These are phyloP conservation scores for Fusarium xyrophilum DNA, from an alignment of 2,329 filamentous ascomycete species.

Conservation along the genomic window DNA sequence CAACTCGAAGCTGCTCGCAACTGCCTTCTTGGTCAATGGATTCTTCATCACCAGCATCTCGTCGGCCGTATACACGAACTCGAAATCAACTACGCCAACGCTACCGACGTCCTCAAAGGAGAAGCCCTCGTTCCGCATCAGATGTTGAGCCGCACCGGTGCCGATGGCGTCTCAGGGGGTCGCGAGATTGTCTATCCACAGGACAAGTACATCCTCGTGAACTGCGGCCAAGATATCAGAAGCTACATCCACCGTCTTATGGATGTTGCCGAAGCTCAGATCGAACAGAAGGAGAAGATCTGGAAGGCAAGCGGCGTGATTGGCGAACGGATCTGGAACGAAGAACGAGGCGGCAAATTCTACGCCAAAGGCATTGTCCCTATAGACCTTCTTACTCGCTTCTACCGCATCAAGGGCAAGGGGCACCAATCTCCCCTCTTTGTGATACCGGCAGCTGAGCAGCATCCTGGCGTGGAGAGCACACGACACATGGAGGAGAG, in stretches of 20 bases:
- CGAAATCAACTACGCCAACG: conserved; percentile 59
- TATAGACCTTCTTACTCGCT: conserved; percentile 59
- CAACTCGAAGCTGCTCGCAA: conserved; percentile 55
- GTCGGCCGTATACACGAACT: conserved; percentile 63
- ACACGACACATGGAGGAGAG: conserved; percentile 55
- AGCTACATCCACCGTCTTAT: conserved; percentile 55
- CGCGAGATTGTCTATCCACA: conserved; percentile 62
- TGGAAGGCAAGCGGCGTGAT: conserved; percentile 50
- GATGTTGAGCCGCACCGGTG: conserved; percentile 60
- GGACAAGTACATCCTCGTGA: conserved; percentile 62
- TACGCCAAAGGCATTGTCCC: conserved; percentile 55
- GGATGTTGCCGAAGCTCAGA: conserved; percentile 54
- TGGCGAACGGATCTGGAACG: conserved; percentile 49
- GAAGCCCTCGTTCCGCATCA: conserved; percentile 60
- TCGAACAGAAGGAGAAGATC: conserved; percentile 45
- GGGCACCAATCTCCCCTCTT: conserved; percentile 57
- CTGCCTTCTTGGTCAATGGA: conserved; percentile 64
- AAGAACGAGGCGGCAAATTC: conserved; percentile 40
- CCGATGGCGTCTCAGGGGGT: conserved; percentile 56
- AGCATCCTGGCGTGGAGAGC: conserved; percentile 53
- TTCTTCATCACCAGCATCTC: conserved; percentile 61
- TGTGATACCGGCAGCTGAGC: conserved; percentile 57
- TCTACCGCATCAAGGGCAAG: conserved; percentile 57
- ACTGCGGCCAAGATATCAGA: conserved; percentile 61
- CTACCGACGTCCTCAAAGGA: conserved; percentile 56